A percentile compares a stretch with the other conserved stretches of the same genome.
phyloP scores from a whole-genome alignment of 106 monocot species.

The Narthecium ossifragum region DNA sequence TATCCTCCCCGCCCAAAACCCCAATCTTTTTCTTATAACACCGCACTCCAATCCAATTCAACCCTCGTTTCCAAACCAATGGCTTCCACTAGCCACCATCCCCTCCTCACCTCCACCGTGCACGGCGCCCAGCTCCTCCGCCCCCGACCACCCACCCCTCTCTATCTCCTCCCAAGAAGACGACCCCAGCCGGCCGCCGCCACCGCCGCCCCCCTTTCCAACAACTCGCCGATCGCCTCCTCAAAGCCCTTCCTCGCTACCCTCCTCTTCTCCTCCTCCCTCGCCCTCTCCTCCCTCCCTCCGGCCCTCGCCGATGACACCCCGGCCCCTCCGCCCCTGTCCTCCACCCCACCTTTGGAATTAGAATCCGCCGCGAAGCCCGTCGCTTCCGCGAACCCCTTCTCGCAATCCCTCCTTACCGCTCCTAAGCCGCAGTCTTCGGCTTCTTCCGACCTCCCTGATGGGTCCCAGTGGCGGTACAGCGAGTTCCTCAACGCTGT shows the following conservation, averaged over 20 bases:
- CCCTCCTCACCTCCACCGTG: background rate
- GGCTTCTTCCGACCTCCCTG: slow-evolving; percentile 63
- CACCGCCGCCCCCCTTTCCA: background rate
- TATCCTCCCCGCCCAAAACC: no score
- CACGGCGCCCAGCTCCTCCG: background rate
- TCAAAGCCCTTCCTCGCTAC: background rate
- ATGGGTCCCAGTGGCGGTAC: slow-evolving; percentile 91
- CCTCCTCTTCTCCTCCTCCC: background rate
- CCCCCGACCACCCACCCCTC: background rate
- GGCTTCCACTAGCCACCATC: background rate
- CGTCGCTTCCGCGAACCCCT: background rate
- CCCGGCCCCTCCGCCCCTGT: background rate
- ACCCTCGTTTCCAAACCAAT: no score
- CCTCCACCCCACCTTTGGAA: background rate
- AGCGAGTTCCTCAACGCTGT: slow-evolving; percentile 96
- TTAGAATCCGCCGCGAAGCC: background rate
- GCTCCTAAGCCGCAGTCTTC: slow-evolving; percentile 70
- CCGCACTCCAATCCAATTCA: no score
- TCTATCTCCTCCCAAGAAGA: background rate
- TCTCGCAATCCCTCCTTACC: background rate
- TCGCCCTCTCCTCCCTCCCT: background rate
- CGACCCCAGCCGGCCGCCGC: no score
- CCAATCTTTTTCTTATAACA: no score
- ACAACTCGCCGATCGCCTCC: background rate
- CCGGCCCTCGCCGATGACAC: background rate